These are phyloP conservation scores for Fusarium nematophilum DNA, from an alignment of 2,329 filamentous ascomycete species.

Conservation along the genomic window DNA sequence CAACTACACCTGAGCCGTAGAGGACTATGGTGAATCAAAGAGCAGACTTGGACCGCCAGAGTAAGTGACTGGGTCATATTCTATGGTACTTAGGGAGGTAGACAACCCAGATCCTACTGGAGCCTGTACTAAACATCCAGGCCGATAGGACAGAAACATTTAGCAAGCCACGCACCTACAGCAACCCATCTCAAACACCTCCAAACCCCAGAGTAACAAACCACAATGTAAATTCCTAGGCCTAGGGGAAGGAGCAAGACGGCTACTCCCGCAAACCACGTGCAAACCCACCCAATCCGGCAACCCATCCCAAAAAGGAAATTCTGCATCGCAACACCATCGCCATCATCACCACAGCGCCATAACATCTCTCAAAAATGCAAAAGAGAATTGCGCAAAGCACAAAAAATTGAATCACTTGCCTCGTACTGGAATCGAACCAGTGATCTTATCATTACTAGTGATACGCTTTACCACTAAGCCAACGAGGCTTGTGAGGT, in stretches of 20 bases:
- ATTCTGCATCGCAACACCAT: neutral
- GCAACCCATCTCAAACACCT: too few relatives aligned
- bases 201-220: too few relatives aligned
- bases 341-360: neutral
- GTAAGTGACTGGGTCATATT: too few relatives aligned
- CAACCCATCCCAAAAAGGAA: neutral
- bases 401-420: constrained; percentile 13
- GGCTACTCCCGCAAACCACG: neutral
- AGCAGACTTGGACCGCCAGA: too few relatives aligned
- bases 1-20: too few relatives aligned
- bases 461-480: constrained; percentile 43
- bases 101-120: too few relatives aligned
- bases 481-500: constrained; percentile 39
- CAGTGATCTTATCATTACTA: constrained; percentile 42
- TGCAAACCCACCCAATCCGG: neutral
- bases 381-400: neutral
- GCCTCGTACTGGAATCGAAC: constrained; percentile 41
- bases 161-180: too few relatives aligned
- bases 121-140: too few relatives aligned
- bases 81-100: too few relatives aligned
- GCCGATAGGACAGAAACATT: too few relatives aligned
- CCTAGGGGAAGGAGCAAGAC: neutral
- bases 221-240: too few relatives aligned
- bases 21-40: too few relatives aligned
- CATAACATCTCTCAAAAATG: neutral